Evolutionary conservation across 192 early-diverging fungal genomes (phyloP), one percentile per base, ranked within the genome.

Genomic region (Endogone sp.): DNA sequence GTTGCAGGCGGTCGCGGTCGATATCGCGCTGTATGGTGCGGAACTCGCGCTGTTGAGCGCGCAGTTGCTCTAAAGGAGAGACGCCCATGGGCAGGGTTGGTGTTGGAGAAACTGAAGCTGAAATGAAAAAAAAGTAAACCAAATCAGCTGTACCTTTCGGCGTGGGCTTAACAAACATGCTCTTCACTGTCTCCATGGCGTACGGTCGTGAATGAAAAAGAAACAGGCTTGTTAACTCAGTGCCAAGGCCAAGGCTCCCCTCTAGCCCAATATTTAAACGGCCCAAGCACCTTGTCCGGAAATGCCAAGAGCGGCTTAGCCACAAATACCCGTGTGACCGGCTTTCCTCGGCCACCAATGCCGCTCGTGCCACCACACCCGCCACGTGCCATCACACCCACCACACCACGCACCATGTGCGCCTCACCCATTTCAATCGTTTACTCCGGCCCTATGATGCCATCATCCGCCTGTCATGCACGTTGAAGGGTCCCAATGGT

Each of bases 31-130:
- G 63, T 29, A 65, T 32, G 20, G 68, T 55, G 26, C 60, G 63
- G 29, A 75, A 64, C 30, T 67, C 73, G 9, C 73, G 60, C 63
- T 72, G 73, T 16, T 62, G 65, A 59, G 68, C 62, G 13, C 73
- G 57, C 62, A 75, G 3, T 62, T 75, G 56, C 65, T 62, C 72
- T 71, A 31, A 10, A 56, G 20, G 0, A 25, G n/a, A 65, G 22
- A 9, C 10, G 31, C 8, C n/a, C n/a, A n/a, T n/a, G n/a, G n/a
- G n/a, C n/a, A n/a, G n/a, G n/a, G n/a, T n/a, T n/a, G n/a, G n/a
- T n/a, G n/a, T n/a, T n/a, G n/a, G n/a, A n/a, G n/a, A n/a, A n/a
- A n/a, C n/a, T n/a, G n/a, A n/a, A 24, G n/a, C 3, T 13, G 3
- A 26, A 68, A 62, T 10, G 59, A 23, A n/a, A 30, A n/a, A 64